Conservation (phyloP, 176 grass and related monocot genomes). For the Bonia amplexicaulis region DNA sequence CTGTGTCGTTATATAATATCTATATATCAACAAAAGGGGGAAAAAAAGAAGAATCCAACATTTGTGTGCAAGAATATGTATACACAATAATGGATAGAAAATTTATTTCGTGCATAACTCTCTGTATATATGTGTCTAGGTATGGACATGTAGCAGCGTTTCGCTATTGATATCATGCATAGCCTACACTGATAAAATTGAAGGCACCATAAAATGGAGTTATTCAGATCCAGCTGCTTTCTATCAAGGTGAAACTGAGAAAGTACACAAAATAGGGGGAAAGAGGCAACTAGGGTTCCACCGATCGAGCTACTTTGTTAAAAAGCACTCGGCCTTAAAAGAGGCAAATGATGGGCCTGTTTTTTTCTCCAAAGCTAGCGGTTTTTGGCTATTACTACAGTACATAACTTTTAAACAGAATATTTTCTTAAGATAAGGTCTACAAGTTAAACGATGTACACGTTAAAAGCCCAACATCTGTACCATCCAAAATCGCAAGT, state of each 20-base stretch:
- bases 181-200: neutral
- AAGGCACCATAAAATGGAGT: slow-evolving; percentile 15
- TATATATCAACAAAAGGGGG: neutral
- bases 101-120: slow-evolving; percentile 7
- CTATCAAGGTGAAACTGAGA: neutral
- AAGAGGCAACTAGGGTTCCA: slow-evolving; percentile 16
- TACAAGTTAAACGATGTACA: too few relatives aligned
- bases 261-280: neutral
- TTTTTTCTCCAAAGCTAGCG: too few relatives aligned
- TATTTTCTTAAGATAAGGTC: too few relatives aligned
- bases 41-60: too few relatives aligned
- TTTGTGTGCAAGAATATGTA: neutral
- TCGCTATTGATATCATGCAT: slow-evolving; percentile 17
- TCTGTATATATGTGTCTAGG: slow-evolving; percentile 28
- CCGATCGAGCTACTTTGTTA: slow-evolving; percentile 4
- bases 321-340: slow-evolving; percentile 39
- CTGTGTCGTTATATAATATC: neutral
- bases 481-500: too few relatives aligned
- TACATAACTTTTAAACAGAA: too few relatives aligned
- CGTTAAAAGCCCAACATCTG: too few relatives aligned
- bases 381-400: too few relatives aligned
- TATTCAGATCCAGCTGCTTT: slow-evolving; percentile 16
- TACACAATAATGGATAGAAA: slow-evolving; percentile 2
- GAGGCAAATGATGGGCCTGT: slow-evolving; percentile 12
- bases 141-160: slow-evolving; percentile 38